Base-by-base conservation (phyloP, 768 basidiomycete genomes). In the Candolleomyces eurysporus region DNA sequence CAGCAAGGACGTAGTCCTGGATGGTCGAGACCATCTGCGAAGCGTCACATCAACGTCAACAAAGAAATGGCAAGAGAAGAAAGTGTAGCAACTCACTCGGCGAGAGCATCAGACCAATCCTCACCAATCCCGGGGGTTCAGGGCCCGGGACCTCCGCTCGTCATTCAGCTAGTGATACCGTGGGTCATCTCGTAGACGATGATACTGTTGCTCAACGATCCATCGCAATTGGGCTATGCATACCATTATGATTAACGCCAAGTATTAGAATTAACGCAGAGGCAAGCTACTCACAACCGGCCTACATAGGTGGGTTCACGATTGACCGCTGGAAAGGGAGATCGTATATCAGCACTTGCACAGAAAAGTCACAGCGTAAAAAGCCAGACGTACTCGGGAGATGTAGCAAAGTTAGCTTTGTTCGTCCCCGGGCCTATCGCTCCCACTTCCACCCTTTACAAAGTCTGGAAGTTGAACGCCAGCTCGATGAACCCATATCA, bases 51-150 rank as follows among this genome's bases (percentile, higher is more conserved):
- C 2, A 11, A 16, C 2, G 7, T 21, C 32, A 32, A 42, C 16
- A 13, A 14, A 14, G 16, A 8, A 5, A 17, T 21, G 51, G 11
- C 26, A 22, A 48, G 48, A 9, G 16, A n/a, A 11, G 10, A 10
- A 26, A 26, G 26, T 26, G 19, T 2, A 2, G 11, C 7, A 6
- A 22, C 59, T 32, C 9, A 60, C 48, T 58, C 36, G 17, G 59
- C 48, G 0, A 60, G 9, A 4, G 59, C 63, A 48, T 63, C 59
- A 7, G 63, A 60, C 59, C 63, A 60, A 22, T 65, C 86, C 71
- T 88, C 88, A 52, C 86, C 87, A 81, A 88, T 82, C 32, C 86
- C 87, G 43, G 84, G 85, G 7, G 86, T 79, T 88, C 87, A 45
- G 78, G 86, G 84, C 61, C 82, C 82, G 30, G 82, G 81, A 51